A percentile compares a stretch with the other conserved stretches of the same genome.
phyloP scores from a whole-genome alignment of 108 stramenopile genomes.

The Skeletonema menzelii region DNA sequence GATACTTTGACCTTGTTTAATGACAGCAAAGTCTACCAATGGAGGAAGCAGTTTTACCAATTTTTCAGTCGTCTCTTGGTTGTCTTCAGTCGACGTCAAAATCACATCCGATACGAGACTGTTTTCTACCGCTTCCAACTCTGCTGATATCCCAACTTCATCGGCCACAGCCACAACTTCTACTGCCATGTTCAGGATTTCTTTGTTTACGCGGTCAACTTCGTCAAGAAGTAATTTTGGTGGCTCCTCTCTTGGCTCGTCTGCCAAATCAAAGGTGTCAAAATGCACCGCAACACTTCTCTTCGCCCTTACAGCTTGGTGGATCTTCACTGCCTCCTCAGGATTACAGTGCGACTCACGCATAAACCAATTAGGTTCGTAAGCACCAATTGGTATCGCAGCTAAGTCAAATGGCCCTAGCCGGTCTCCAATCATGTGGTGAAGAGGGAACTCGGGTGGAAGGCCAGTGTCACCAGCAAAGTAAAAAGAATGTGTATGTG shows the following conservation, averaged over 20 bases:
- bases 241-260: constrained; percentile 77
- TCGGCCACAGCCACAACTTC: constrained; percentile 35
- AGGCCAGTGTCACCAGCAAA: constrained; percentile 90
- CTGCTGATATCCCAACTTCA: constrained; percentile 12
- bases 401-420: constrained; percentile 88
- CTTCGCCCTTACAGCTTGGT: constrained; percentile 54
- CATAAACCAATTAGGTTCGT: constrained; percentile 90
- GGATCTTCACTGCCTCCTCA: constrained; percentile 83
- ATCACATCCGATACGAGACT: background rate
- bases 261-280: constrained; percentile 86
- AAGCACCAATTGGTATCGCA: constrained; percentile 94
- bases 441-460: constrained; percentile 72
- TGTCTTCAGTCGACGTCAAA: background rate
- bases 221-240: constrained; percentile 42
- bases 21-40: constrained; percentile 45
- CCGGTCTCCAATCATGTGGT: constrained; percentile 81
- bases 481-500: constrained; percentile 58
- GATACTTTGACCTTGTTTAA: constrained; percentile 42
- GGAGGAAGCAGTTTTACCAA: constrained; percentile 34
- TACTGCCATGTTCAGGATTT: constrained; percentile 32
- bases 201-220: constrained; percentile 30
- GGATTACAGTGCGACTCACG: constrained; percentile 84
- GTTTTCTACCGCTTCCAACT: constrained; percentile 1
- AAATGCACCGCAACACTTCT: constrained; percentile 90
- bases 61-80: constrained; percentile 4